These are phyloP conservation scores for Chaetomium sp. DNA, from an alignment of 2,329 filamentous ascomycete species.

Conservation along the genomic window DNA sequence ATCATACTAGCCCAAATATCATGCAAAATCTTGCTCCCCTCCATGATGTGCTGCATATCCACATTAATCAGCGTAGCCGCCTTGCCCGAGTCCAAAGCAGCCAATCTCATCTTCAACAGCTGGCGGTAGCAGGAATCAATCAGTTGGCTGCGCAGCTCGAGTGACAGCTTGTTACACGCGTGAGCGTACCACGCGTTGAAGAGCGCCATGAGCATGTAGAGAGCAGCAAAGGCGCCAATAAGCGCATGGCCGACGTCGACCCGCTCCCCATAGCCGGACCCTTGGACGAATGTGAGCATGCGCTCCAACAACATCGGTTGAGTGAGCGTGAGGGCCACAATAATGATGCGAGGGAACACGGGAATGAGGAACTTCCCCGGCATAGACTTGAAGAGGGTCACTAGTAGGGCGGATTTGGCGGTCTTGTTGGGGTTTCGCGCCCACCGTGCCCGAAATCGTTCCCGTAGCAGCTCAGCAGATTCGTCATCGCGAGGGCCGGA, in stretches of 20 bases:
- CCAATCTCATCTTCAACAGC: constrained; percentile 17
- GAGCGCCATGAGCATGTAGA: constrained; percentile 20
- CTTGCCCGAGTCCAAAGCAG: constrained; percentile 19
- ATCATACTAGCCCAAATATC: constrained; percentile 24
- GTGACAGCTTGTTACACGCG: constrained; percentile 22
- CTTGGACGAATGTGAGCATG: constrained; percentile 22
- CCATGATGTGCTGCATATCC: constrained; percentile 26
- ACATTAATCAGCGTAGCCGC: constrained; percentile 22
- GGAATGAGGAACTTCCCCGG: constrained; percentile 20
- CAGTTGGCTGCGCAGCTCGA: constrained; percentile 21
- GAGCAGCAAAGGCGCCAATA: constrained; percentile 18
- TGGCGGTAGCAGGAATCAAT: constrained; percentile 21
- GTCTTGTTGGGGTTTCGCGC: constrained; percentile 13
- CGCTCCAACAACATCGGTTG: constrained; percentile 24
- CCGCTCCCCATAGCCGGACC: constrained; percentile 13
- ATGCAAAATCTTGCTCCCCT: constrained; percentile 20
- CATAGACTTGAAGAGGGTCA: constrained; percentile 19
- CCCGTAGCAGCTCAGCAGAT: constrained; percentile 15
- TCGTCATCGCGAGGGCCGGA: constrained; percentile 21
- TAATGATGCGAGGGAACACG: constrained; percentile 11
- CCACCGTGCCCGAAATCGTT: constrained; percentile 17
- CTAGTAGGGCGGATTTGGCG: constrained; percentile 16
- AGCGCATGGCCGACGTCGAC: constrained; percentile 19
- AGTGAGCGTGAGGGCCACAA: constrained; percentile 18
- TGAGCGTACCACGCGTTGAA: constrained; percentile 23